phyloP scores from a whole-genome alignment of 176 grass and related monocot genomes.

The Carex pumila region DNA sequence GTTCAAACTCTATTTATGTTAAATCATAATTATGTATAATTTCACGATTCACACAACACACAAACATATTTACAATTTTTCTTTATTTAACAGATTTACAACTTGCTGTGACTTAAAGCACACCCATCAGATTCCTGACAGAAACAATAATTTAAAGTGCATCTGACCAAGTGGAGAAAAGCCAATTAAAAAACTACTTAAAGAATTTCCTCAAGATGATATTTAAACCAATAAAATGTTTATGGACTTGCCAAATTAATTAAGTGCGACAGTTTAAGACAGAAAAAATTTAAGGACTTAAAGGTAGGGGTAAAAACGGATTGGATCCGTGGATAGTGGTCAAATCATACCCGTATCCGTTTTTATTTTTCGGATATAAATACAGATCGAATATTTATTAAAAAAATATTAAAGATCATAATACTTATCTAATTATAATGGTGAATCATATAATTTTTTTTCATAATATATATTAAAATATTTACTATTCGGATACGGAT shows the following conservation, averaged over 20 bases:
- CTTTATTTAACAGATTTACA: not conserved
- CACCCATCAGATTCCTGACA: not conserved
- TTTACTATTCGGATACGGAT: no score
- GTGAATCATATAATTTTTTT: no score
- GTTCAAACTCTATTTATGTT: no score
- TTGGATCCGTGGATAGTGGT: no score
- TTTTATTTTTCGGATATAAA: no score
- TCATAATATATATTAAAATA: no score
- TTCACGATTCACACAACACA: not conserved
- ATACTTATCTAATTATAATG: no score
- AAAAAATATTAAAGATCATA: no score
- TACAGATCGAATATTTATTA: no score
- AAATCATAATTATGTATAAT: not conserved
- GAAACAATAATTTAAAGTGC: constrained; percentile 1
- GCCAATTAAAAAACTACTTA: not conserved
- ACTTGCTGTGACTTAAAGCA: not conserved
- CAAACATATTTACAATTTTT: not conserved
- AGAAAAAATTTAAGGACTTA: not conserved
- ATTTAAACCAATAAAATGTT: no score
- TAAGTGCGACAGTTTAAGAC: not conserved
- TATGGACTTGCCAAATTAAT: not conserved
- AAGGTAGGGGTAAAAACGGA: no score
- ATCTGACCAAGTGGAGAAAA: not conserved
- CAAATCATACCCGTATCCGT: no score
- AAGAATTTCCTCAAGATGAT: not conserved